Conservation (phyloP, 2,329 filamentous ascomycete genomes). For the Aspergillus costaricaensis region DNA sequence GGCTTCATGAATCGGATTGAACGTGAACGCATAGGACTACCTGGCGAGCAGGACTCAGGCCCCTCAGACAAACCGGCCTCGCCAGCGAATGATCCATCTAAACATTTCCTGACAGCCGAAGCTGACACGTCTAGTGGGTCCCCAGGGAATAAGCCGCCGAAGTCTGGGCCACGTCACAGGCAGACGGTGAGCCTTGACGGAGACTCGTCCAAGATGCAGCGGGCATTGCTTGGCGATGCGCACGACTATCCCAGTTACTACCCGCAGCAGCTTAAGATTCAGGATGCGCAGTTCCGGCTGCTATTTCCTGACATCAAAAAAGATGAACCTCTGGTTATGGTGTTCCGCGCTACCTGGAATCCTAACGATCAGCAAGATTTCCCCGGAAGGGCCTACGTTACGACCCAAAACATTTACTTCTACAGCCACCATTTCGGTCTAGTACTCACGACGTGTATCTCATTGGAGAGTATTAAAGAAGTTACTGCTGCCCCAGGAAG, state of each 20-base stretch:
- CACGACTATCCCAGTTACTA: constrained; percentile 72
- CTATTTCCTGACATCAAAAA: constrained; percentile 79
- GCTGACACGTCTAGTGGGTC: constrained; percentile 25
- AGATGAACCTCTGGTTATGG: constrained; percentile 81
- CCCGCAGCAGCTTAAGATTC: constrained; percentile 76
- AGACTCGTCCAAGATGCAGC: constrained; percentile 38
- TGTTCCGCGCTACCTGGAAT: constrained; percentile 91
- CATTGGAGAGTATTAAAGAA: constrained; percentile 75
- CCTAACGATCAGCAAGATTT: constrained; percentile 75
- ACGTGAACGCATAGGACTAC: constrained; percentile 51
- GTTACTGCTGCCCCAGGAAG: constrained; percentile 86
- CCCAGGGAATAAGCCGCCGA: constrained; percentile 26
- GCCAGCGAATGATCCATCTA: constrained; percentile 30
- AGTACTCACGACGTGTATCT: constrained; percentile 77
- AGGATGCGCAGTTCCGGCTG: constrained; percentile 90
- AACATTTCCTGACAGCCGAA: constrained; percentile 22
- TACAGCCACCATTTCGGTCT: constrained; percentile 94
- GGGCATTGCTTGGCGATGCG: constrained; percentile 35
- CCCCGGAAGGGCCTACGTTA: constrained; percentile 83
- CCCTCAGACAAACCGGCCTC: constrained; percentile 24
- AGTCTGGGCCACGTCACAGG: constrained; percentile 47
- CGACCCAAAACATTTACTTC: constrained; percentile 85
- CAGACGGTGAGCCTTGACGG: constrained; percentile 60
- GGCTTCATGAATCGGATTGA: constrained; percentile 65
- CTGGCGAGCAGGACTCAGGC: constrained; percentile 26